Base-by-base conservation (phyloP, 441 rosid genomes). In the Erysimum cheiri region DNA sequence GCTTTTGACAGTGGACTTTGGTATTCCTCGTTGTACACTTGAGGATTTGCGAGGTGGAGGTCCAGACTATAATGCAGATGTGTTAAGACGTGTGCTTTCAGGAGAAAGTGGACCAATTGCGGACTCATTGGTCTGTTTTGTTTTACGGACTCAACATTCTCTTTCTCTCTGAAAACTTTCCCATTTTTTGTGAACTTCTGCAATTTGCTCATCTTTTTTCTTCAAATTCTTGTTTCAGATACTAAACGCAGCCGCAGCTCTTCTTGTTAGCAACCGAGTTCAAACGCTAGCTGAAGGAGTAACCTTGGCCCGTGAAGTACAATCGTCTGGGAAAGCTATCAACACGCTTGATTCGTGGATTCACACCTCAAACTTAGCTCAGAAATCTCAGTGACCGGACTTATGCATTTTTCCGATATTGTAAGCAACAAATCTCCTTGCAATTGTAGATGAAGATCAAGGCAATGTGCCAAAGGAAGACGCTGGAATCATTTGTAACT, bases 201-300 rank as follows among this genome's bases (percentile, higher is more conserved):
- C 32, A 54, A 14, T 17, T 4, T 32, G 12, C 8, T 62, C 46
- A 56, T 69, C 14, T 22, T 6, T 41, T 22, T 2, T 28, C 39
- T 12, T 11, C 9, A 36, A 32, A 60, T 44, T 36, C 15, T 52
- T 50, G 32, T 43, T 44, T 12, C 60, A 95, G 99, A 85, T 92
- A 75, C 83, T 96, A 19, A 92, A 91, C 74, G 93, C 99, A 63
- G 99, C 96, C 9, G 96, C 98, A 9, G 95, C 98, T 44, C 91
- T 92, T 7, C 56, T 88, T 61, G 98, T 96, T 7, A 77, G 90
- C 57, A 83, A 88, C 55, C 60, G 7, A 53, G 96, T 82, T 40
- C 69, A 70, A 17, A 84, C 88, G 9, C 80, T 92, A 10, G 88
- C 80, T 15, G 87, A 89, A 67, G 98, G 97, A 59, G 90, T 96